phyloP scores from a whole-genome alignment of 1,284 basidiomycete genomes.

The Trichosporon sp. region DNA sequence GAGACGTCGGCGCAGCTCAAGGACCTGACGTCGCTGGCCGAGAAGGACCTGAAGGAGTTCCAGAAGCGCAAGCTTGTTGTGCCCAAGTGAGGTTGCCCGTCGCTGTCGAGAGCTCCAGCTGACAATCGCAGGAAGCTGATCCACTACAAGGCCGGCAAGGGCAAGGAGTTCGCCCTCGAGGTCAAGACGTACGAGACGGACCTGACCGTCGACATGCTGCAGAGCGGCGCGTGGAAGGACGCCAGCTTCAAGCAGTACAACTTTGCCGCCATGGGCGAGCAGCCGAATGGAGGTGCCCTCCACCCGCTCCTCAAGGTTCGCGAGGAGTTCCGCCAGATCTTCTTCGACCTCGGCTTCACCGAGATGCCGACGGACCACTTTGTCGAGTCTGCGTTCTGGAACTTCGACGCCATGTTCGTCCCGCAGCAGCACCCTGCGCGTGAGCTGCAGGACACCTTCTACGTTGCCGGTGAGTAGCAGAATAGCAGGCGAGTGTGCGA shows the following conservation, averaged over 20 bases:
- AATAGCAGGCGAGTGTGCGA: not conserved
- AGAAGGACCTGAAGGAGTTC: slow-evolving; percentile 76
- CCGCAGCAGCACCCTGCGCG: slow-evolving; percentile 99
- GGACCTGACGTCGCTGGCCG: slow-evolving; percentile 67
- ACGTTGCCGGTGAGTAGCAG: slow-evolving; percentile 73
- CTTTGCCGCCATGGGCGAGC: slow-evolving; percentile 93
- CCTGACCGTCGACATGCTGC: slow-evolving; percentile 90
- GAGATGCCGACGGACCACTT: slow-evolving; percentile 99
- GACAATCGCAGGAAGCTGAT: slow-evolving; percentile 73
- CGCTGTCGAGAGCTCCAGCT: slow-evolving; percentile 51
- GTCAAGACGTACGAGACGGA: slow-evolving; percentile 98
- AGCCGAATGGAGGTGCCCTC: slow-evolving; percentile 83
- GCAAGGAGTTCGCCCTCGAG: slow-evolving; percentile 83
- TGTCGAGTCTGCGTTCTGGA: slow-evolving; percentile 99
- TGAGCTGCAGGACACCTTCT: slow-evolving; percentile 98
- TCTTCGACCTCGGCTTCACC: slow-evolving; percentile 99
- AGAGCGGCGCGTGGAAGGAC: slow-evolving; percentile 86
- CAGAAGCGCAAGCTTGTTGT: slow-evolving; percentile 82
- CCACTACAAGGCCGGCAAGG: slow-evolving; percentile 90
- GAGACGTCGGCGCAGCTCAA: slow-evolving; percentile 73
- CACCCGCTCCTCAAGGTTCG: slow-evolving; percentile 97
- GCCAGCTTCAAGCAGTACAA: slow-evolving; percentile 97
- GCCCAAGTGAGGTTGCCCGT: not conserved
- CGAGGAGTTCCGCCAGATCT: slow-evolving; percentile 97
- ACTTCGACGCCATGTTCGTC: slow-evolving; percentile 97